phyloP scores from a whole-genome alignment of 2,329 filamentous ascomycete species.

The Talaromyces sp. region DNA sequence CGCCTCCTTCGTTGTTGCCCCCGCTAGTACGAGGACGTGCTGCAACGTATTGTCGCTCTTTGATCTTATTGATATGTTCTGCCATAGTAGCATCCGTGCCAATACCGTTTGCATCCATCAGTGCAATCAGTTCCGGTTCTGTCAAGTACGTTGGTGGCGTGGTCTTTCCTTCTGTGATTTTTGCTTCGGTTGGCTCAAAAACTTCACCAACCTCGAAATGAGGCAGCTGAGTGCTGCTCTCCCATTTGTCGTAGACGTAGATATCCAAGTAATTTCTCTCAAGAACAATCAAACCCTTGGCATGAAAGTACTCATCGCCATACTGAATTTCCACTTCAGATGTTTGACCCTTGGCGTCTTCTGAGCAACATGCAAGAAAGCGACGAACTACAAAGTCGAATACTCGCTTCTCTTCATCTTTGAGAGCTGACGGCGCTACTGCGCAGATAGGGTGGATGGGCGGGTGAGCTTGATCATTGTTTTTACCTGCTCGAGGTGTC shows the following conservation, averaged over 20 bases:
- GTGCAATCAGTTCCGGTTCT: conserved; percentile 87
- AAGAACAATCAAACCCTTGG: conserved; percentile 79
- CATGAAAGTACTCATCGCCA: conserved; percentile 76
- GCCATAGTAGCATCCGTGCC: conserved; percentile 99
- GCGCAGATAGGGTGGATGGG: conserved; percentile 96
- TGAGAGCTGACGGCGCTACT: conserved; percentile 61
- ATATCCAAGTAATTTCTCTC: conserved; percentile 93
- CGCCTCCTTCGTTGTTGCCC: neutral
- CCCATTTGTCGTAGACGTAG: conserved; percentile 96
- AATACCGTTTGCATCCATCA: conserved; percentile 99
- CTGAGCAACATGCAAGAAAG: conserved; percentile 92
- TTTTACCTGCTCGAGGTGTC: conserved; percentile 74
- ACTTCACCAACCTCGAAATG: conserved; percentile 74
- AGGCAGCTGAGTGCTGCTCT: conserved; percentile 78
- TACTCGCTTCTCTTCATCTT: conserved; percentile 68
- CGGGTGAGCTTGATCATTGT: conserved; percentile 96
- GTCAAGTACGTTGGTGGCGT: conserved; percentile 81
- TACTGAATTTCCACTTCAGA: conserved; percentile 84
- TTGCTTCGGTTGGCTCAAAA: conserved; percentile 84
- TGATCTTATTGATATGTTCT: conserved; percentile 95
- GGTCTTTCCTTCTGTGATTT: conserved; percentile 89
- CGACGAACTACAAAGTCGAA: conserved; percentile 92
- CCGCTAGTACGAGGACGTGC: conserved; percentile 49
- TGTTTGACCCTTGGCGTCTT: conserved; percentile 82
- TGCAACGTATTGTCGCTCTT: conserved; percentile 81